Evolutionary conservation across 2,329 filamentous ascomycete species (phyloP).

Genomic region (Scedosporium dehoogii): DNA sequence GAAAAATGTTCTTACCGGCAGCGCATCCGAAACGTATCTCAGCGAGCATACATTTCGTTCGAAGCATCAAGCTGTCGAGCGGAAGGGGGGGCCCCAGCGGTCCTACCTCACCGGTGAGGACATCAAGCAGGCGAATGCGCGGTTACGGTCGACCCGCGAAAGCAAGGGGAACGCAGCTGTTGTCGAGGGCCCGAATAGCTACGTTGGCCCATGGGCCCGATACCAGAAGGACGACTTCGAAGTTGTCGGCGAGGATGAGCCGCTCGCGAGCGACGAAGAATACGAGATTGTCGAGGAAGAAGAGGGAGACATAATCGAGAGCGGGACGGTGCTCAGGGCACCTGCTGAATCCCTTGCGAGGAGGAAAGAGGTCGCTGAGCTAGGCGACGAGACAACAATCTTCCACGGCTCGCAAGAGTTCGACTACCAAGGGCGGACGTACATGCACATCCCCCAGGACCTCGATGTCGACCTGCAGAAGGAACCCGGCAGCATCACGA

Average conservation of each 20-base stretch:
- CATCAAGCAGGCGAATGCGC: conserved; percentile 61
- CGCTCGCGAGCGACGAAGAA: conserved; percentile 65
- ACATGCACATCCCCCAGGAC: conserved; percentile 95
- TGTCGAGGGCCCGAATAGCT: conserved; percentile 77
- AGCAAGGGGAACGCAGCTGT: conserved; percentile 75
- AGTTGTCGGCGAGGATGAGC: conserved; percentile 59
- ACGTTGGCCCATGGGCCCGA: conserved; percentile 89
- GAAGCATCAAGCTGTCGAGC: conserved; percentile 76
- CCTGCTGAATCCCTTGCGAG: conserved; percentile 42
- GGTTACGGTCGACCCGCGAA: conserved; percentile 65
- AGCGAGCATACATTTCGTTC: conserved; percentile 84
- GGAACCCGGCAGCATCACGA: conserved; percentile 69
- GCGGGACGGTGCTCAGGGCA: conserved; percentile 50
- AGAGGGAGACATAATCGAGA: conserved; percentile 54
- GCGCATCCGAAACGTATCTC: conserved; percentile 77
- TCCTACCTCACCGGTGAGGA: conserved; percentile 44
- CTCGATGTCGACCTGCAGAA: conserved; percentile 77
- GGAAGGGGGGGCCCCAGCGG: conserved; percentile 46
- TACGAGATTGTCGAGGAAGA: conserved; percentile 69
- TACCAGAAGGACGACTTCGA: conserved; percentile 67
- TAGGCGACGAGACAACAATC: conserved; percentile 67
- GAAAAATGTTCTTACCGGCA: conserved; percentile 76
- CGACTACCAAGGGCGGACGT: conserved; percentile 92
- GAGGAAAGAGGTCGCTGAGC: conserved; percentile 47
- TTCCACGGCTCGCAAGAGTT: conserved; percentile 77